These are phyloP conservation scores for Leccinum fallax DNA, from an alignment of 1,284 basidiomycete genomes.

Conservation along the genomic window DNA sequence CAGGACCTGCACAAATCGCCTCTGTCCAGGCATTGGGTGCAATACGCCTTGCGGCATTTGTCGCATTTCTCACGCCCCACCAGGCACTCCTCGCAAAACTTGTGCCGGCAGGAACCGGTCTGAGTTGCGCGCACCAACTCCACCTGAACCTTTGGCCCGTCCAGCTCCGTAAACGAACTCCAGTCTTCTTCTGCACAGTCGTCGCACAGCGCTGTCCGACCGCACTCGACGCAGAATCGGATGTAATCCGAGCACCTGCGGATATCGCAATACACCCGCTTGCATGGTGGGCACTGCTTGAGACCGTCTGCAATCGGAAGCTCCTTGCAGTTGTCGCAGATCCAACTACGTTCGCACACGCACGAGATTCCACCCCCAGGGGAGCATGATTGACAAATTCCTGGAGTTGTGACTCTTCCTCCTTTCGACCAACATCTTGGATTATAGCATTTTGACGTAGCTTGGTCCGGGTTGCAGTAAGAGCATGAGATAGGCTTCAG, in stretches of 20 bases:
- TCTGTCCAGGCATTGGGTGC: constrained; percentile 12
- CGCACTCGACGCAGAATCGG: constrained; percentile 11
- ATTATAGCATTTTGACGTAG: no score
- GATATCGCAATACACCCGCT: no score
- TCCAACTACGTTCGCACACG: constrained; percentile 22
- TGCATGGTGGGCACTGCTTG: no score
- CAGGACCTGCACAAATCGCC: neutral
- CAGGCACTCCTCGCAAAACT: constrained; percentile 1
- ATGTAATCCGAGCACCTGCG: constrained; percentile 23
- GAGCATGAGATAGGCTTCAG: no score
- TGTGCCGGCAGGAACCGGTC: constrained; percentile 4
- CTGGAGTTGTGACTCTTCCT: neutral
- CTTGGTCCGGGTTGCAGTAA: neutral
- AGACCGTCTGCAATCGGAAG: neutral
- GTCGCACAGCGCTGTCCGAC: constrained; percentile 14
- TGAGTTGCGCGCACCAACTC: constrained; percentile 11
- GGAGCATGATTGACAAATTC: neutral
- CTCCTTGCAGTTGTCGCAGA: constrained; percentile 25
- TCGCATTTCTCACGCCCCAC: constrained; percentile 9
- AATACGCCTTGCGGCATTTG: constrained; percentile 15
- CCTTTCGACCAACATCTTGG: neutral
- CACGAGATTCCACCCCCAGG: constrained; percentile 16
- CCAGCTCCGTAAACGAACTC: neutral
- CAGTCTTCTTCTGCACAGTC: constrained; percentile 23
- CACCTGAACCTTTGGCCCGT: constrained; percentile 1